phyloP scores from a whole-genome alignment of 106 monocot species.

The Phalaenopsis equestris region DNA sequence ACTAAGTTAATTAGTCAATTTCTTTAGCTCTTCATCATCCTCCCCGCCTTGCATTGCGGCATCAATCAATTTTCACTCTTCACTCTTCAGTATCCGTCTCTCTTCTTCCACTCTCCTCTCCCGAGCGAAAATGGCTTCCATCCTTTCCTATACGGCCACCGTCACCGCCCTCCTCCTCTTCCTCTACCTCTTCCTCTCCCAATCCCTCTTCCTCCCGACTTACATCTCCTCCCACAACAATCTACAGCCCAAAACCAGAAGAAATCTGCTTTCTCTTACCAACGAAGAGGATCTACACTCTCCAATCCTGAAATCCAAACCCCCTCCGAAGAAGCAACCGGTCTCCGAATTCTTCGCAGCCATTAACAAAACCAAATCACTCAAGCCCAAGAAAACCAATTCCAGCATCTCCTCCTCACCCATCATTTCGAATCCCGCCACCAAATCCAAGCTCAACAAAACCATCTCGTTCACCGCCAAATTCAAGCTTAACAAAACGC shows the following conservation, averaged over 20 bases:
- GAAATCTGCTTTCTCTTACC: not conserved
- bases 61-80: not conserved
- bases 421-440: not conserved
- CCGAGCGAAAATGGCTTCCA: not conserved
- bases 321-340: constrained; percentile 21
- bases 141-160: not conserved
- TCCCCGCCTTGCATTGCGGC: not conserved
- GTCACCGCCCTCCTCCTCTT: constrained; percentile 13
- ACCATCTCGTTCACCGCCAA: constrained; percentile 12
- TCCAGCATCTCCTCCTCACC: constrained; percentile 8
- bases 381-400: constrained; percentile 44
- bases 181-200: constrained; percentile 13
- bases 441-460: constrained; percentile 29
- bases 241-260: constrained; percentile 11
- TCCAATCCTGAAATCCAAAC: not conserved
- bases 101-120: not conserved
- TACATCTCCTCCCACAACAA: constrained; percentile 9
- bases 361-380: constrained; percentile 34
- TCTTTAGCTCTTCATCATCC: not conserved
- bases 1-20: not conserved
- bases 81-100: not conserved
- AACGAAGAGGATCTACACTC: not conserved
- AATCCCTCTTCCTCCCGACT: constrained; percentile 6
- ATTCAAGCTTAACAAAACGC: constrained; percentile 24
- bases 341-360: constrained; percentile 10